Base-by-base conservation (phyloP, 2,329 filamentous ascomycete genomes). In the Epichloe coenophiala region DNA sequence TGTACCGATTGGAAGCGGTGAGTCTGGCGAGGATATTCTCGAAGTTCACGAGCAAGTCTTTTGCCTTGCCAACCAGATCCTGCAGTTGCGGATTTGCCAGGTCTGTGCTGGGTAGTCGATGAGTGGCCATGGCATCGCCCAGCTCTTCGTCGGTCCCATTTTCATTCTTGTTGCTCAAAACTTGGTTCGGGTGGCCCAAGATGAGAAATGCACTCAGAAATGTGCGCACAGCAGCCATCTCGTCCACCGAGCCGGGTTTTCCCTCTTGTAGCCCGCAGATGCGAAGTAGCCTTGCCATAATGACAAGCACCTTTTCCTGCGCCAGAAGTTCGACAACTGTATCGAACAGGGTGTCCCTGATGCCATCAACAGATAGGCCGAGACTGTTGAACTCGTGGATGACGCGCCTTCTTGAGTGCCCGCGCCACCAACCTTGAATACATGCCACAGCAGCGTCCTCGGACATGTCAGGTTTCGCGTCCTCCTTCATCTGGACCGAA, bases 201-300 rank as follows among this genome's bases (percentile, higher is more conserved):
- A 91, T 89, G 49, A 93, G 72, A 62, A 85, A 91, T 5, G 87
- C 84, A 61, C 85, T 88, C 50, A 93, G 68, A 59, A 91, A 91
- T 1, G 83, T 88, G 58, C 86, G 75, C 40, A 86, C 79, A 15
- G 80, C 77, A 37, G 83, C 81, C 72, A 85, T 84, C 56, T 86
- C 80, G 43, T 77, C 75, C 51, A 84, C 77, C 1, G 80, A 82
- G 15, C 78, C 76, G 2, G 74, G 67, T 3, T 77, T 76, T 38
- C 78, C 80, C 58, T 88, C 84, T 47, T 79, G 74, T 49, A 91
- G 68, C 1, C 82, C 83, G 59, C 87, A 86, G 11, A 87, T 74
- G 31, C 78, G 75, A 53, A 91, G 73, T 15, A 90, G 72, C 52
- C 77, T 76, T 19, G 82, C 80, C 0, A 86, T 88, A 12, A 75